phyloP scores from a whole-genome alignment of 2,329 filamentous ascomycete species.

The Macrophomina pseudophaseolina region DNA sequence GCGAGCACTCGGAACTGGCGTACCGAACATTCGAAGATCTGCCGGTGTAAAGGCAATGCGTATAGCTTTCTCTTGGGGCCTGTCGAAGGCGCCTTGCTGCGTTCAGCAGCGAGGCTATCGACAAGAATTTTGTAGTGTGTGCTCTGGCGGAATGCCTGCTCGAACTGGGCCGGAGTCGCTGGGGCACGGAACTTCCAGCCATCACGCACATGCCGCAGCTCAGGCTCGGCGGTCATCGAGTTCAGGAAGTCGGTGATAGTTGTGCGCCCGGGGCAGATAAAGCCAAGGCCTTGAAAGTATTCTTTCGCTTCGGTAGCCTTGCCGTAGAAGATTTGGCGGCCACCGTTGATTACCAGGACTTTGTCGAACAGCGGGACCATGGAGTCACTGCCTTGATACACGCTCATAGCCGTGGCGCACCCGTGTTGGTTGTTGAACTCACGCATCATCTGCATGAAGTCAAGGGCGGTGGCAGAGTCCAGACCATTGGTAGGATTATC shows the following conservation, averaged over 20 bases:
- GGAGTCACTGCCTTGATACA: constrained; percentile 51
- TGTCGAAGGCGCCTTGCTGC: not conserved
- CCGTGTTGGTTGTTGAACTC: constrained; percentile 52
- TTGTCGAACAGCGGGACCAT: constrained; percentile 64
- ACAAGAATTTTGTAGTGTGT: not conserved
- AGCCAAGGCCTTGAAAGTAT: constrained; percentile 71
- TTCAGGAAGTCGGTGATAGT: constrained; percentile 75
- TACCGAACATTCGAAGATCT: not conserved
- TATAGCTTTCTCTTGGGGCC: not conserved
- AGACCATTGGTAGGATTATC: constrained; percentile 44
- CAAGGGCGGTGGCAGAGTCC: constrained; percentile 50
- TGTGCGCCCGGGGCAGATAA: constrained; percentile 8
- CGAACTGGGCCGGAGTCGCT: not conserved
- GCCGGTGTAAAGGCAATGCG: not conserved
- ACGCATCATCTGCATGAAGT: constrained; percentile 58
- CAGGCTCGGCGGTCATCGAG: constrained; percentile 59
- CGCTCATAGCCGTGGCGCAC: constrained; percentile 55
- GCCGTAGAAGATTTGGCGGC: constrained; percentile 74
- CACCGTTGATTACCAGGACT: constrained; percentile 71
- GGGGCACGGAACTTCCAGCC: not conserved
- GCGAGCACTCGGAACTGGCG: constrained; percentile 8
- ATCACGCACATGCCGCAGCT: not conserved
- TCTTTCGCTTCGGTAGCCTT: constrained; percentile 59
- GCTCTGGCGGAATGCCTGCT: not conserved
- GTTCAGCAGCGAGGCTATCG: not conserved